Evolutionary conservation across 169 alveolate genomes (phyloP).

Genomic region (Eimeria necatrix): DNA sequence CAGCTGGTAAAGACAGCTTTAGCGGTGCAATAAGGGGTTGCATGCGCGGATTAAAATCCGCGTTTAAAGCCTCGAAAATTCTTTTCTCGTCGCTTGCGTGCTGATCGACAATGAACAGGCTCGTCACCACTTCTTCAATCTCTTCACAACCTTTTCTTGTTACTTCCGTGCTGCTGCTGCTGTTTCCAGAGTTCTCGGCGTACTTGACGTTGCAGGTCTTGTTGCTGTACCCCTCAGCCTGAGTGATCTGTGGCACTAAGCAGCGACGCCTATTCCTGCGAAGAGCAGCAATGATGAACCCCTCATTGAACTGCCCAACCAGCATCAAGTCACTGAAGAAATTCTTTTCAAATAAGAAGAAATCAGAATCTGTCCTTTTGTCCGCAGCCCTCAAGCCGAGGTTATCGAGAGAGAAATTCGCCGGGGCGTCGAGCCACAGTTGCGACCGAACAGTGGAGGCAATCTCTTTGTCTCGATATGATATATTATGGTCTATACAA

Average conservation of each 20-base stretch:
- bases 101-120: conserved; percentile 97
- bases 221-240: conserved; percentile 63
- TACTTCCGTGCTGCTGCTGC: background rate
- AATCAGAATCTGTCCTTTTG: conserved; percentile 13
- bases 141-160: background rate
- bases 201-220: background rate
- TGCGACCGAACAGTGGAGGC: background rate
- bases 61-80: conserved; percentile 94
- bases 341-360: conserved; percentile 86
- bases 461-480: background rate
- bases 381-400: background rate
- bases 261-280: background rate
- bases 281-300: conserved; percentile 95
- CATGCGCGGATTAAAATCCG: conserved; percentile 89
- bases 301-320: conserved; percentile 97
- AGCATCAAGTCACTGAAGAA: conserved; percentile 90
- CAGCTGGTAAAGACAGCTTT: conserved; percentile 93
- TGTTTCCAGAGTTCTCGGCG: background rate
- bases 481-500: too few species aligned
- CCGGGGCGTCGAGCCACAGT: conserved; percentile 21
- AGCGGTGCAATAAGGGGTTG: conserved; percentile 95
- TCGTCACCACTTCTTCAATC: conserved; percentile 41
- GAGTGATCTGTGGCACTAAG: conserved; percentile 61
- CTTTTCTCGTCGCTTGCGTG: conserved; percentile 99
- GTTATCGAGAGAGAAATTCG: background rate